Base-by-base conservation (phyloP, 139 green algal genomes). In the Chlamydomonas sphaeroides region DNA sequence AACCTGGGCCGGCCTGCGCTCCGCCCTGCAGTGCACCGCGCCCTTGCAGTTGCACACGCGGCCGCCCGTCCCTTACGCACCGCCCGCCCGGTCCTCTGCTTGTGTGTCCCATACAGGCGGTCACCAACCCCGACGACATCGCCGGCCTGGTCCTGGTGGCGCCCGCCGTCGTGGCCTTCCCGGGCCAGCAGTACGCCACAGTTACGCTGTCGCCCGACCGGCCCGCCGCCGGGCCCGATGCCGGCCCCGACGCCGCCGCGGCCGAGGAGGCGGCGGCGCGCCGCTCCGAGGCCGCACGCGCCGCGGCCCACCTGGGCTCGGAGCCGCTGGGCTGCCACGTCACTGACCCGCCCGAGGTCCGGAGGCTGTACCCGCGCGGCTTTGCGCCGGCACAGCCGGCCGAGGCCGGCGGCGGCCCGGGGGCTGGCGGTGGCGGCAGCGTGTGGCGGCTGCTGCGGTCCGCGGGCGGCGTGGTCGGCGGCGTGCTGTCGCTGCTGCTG, bases 71-170 rank as follows among this genome's bases (percentile, higher is more conserved):
- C n/a, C n/a, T n/a, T n/a, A n/a, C n/a, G n/a, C n/a, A n/a, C n/a
- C n/a, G n/a, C n/a, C n/a, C n/a, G n/a, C n/a, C n/a, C n/a, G n/a
- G n/a, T n/a, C n/a, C n/a, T n/a, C n/a, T n/a, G n/a, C n/a, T n/a
- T n/a, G n/a, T n/a, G n/a, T n/a, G n/a, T n/a, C n/a, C n/a, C n/a
- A n/a, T n/a, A n/a, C 74, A 80, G 74, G 74, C 74, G 0, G 74
- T 80, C 42, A 71, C 74, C 7, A 7, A 65, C 32, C 76, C 76
- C 8, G 48, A 36, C 1, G 76, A 35, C 10, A 3, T 90, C 21
- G 80, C 65, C 1, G 92, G 76, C 11, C 57, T 98, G 18, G 82
- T 98, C 30, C 87, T 98, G 15, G 91, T 98, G 39, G 93, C 93
- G 10, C 95, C 95, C 25, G 95, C 95, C 11, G 91, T 98, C 48